A percentile compares a stretch with the other conserved stretches of the same genome.
Evolutionary conservation across 2,329 filamentous ascomycete species (phyloP).

Genomic region (Blastomyces emzantsi): DNA sequence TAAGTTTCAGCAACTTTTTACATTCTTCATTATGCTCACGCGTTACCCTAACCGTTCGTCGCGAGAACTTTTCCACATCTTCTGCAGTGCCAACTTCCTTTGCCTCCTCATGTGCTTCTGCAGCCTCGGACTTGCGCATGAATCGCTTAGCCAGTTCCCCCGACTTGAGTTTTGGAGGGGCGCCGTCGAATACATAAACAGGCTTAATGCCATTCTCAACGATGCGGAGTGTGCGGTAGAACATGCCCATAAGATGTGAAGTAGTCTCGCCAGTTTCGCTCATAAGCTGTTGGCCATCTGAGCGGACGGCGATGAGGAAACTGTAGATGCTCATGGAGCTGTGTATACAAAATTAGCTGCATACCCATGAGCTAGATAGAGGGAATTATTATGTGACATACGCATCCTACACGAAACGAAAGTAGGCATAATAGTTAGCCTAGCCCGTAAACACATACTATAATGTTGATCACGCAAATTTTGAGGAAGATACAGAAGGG

Average conservation of each 20-base stretch:
- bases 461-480: neutral
- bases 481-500: neutral
- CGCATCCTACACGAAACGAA: conserved; percentile 46
- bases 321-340: conserved; percentile 96
- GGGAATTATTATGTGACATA: conserved; percentile 24
- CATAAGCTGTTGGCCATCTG: conserved; percentile 91
- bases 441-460: conserved; percentile 4
- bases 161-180: conserved; percentile 93
- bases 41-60: conserved; percentile 89
- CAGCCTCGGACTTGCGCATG: conserved; percentile 87
- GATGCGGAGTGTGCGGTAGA: conserved; percentile 96
- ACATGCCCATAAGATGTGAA: conserved; percentile 98
- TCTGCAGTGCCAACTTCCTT: conserved; percentile 95
- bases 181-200: conserved; percentile 94
- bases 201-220: conserved; percentile 99
- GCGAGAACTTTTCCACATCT: conserved; percentile 96
- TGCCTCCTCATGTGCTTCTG: conserved; percentile 82
- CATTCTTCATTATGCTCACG: conserved; percentile 94
- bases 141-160: conserved; percentile 95
- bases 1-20: conserved; percentile 79
- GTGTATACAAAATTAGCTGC: neutral
- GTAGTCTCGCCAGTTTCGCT: conserved; percentile 94
- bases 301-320: conserved; percentile 95
- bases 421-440: neutral
- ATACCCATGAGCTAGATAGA: conserved; percentile 5